phyloP scores from a whole-genome alignment of 1,284 basidiomycete genomes.

The Tremellales sp. region DNA sequence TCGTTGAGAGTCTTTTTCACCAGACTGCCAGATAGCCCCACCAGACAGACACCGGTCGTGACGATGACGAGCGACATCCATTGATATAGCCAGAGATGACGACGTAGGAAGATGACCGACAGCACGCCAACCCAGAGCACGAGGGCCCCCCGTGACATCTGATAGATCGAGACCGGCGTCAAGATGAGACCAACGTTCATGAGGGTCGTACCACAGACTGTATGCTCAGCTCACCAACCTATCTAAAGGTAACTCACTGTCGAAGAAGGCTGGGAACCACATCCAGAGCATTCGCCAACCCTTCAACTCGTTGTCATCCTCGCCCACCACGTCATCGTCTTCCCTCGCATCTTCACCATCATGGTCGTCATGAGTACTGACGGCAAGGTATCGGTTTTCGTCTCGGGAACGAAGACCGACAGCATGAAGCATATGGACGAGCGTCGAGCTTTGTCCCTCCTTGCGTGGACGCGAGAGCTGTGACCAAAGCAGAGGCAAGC shows the following conservation, averaged over 20 bases:
- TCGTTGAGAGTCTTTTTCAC: conserved; percentile 64
- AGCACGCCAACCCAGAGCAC: conserved; percentile 95
- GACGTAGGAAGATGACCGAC: conserved; percentile 84
- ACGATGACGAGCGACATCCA: conserved; percentile 90
- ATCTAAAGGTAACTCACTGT: conserved; percentile 32
- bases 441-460: conserved; percentile 27
- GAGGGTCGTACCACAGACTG: conserved; percentile 56
- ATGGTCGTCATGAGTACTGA: conserved; percentile 38
- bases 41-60: conserved; percentile 83
- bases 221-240: not conserved
- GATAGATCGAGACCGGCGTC: conserved; percentile 95
- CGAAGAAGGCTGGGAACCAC: conserved; percentile 49
- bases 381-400: conserved; percentile 46
- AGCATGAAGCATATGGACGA: too few relatives aligned
- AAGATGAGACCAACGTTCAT: conserved; percentile 95
- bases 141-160: conserved; percentile 95
- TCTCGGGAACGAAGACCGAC: too few relatives aligned
- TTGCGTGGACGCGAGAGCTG: conserved; percentile 30
- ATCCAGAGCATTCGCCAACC: conserved; percentile 41
- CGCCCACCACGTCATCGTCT: conserved; percentile 10
- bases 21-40: conserved; percentile 85
- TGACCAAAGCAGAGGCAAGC: conserved; percentile 73
- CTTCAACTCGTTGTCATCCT: conserved; percentile 17
- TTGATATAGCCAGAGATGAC: conserved; percentile 52
- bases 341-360: conserved; percentile 50